Conservation (phyloP, 306 rosid genomes). For the Quercus glauca region DNA sequence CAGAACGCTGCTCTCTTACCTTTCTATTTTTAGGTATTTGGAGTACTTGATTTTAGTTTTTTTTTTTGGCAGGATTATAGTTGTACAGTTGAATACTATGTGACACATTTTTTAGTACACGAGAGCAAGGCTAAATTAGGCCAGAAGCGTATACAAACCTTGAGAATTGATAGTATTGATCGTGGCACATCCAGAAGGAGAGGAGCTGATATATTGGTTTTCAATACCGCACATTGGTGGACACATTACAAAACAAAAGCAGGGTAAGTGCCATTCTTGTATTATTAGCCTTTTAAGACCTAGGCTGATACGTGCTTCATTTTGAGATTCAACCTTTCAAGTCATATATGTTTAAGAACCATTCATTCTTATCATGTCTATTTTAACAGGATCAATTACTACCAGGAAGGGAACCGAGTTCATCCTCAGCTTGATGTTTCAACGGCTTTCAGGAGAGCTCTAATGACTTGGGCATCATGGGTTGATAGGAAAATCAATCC, state of each 20-base stretch:
- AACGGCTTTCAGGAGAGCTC: conserved; percentile 67
- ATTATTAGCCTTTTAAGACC: conserved; percentile 10
- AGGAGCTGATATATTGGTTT: conserved; percentile 82
- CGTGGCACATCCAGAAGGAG: conserved; percentile 87
- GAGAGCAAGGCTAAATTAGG: conserved; percentile 84
- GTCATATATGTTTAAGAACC: too few species aligned
- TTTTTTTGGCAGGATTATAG: conserved; percentile 59
- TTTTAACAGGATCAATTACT: conserved; percentile 68
- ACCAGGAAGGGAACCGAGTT: conserved; percentile 78
- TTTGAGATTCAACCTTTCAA: neutral
- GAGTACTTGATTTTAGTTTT: conserved; percentile 8
- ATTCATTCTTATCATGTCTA: neutral
- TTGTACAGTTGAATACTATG: conserved; percentile 85
- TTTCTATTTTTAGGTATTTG: neutral
- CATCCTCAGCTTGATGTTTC: conserved; percentile 69
- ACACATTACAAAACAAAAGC: conserved; percentile 87
- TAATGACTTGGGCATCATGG: conserved; percentile 84
- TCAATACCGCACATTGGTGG: conserved; percentile 99
- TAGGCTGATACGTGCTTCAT: conserved; percentile 2
- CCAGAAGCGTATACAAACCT: conserved; percentile 60
- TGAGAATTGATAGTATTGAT: conserved; percentile 77
- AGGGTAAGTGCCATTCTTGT: conserved; percentile 56
- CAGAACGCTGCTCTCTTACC: conserved; percentile 13
- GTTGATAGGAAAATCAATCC: conserved; percentile 63
- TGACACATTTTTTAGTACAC: conserved; percentile 75